phyloP scores from a whole-genome alignment of 2,329 filamentous ascomycete species.

The Ilyonectria sp. region DNA sequence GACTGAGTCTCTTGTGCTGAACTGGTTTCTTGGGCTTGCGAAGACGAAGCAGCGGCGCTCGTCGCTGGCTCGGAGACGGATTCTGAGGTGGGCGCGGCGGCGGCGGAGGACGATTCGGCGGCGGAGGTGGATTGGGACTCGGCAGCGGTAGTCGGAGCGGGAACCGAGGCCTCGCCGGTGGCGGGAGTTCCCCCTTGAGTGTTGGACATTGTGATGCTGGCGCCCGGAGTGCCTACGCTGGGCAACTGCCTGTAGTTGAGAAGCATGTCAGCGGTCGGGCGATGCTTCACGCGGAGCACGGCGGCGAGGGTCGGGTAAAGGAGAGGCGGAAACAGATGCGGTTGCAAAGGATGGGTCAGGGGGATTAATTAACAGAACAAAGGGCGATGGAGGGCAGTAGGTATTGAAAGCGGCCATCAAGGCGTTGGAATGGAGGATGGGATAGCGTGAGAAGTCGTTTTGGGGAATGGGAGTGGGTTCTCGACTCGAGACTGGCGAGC shows the following conservation, averaged over 20 bases:
- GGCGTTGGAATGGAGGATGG: constrained; percentile 24
- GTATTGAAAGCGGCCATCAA: constrained; percentile 5
- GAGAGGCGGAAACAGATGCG: background rate
- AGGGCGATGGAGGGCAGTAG: constrained; percentile 23
- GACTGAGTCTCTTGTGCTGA: constrained; percentile 15
- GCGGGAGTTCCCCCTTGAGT: constrained; percentile 38
- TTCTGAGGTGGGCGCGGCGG: constrained; percentile 30
- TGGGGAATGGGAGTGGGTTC: constrained; percentile 11
- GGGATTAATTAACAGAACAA: constrained; percentile 28
- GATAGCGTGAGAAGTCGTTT: constrained; percentile 14
- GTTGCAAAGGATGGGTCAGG: constrained; percentile 17
- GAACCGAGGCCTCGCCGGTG: constrained; percentile 40
- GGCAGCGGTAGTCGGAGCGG: constrained; percentile 22
- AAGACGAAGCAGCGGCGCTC: background rate
- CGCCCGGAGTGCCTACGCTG: constrained; percentile 40
- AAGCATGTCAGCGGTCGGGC: constrained; percentile 53
- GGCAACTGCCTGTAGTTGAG: constrained; percentile 49
- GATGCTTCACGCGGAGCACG: constrained; percentile 30
- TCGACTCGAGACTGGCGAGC: background rate
- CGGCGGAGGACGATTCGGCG: constrained; percentile 21
- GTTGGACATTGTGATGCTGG: constrained; percentile 55
- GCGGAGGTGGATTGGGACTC: constrained; percentile 22
- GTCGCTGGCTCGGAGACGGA: constrained; percentile 8
- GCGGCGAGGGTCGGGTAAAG: constrained; percentile 15
- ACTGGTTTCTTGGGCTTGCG: background rate